Evolutionary conservation across 257 asterid species (phyloP), one percentile per base, ranked within the genome.

Genomic region (Euphrasia confusa): DNA sequence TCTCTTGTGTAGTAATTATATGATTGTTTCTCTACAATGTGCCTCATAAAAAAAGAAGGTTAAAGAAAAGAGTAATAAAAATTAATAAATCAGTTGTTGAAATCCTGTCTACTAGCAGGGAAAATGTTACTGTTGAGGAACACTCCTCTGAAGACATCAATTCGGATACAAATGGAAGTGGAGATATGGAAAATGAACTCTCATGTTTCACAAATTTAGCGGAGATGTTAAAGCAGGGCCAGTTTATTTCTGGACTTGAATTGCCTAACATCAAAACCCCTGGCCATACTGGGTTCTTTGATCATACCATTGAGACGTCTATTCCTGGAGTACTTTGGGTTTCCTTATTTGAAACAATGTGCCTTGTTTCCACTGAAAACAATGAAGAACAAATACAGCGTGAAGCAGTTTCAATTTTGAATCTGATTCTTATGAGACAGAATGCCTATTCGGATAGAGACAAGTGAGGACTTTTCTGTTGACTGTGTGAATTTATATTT

Each of bases 321-420:
- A 64, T 81, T 63, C 77, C 89, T 63, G 64, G 49, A 62, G 76
- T 66, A 71, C 73, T 75, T 61, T 83, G 83, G 80, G 60, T 77
- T 61, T 80, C 95, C 69, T 73, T 92, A 64, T 84, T 88, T 74
- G 83, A 79, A 61, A 63, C 57, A 10, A 66, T 88, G 82, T 75
- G 86, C 79, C 82, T 73, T 67, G 79, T 88, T 73, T 72, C 80
- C 55, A 57, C 58, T 60, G 66, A 48, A 67, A 69, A 76, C 70
- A 53, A 61, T 21, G 78, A 80, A 60, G 81, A 80, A 67, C 77
- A 71, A 69, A 74, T 83, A 65, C 80, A 78, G 63, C 54, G 32
- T 58, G 95, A 92, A 72, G 87, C 95, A 72, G 81, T 85, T 77
- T 78, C 89, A 44, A 62, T 86, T 80, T 84, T 92, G 97, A 84